Evolutionary conservation across 2,329 filamentous ascomycete genomes (phyloP).

Genomic region (Colletotrichum acutatum): DNA sequence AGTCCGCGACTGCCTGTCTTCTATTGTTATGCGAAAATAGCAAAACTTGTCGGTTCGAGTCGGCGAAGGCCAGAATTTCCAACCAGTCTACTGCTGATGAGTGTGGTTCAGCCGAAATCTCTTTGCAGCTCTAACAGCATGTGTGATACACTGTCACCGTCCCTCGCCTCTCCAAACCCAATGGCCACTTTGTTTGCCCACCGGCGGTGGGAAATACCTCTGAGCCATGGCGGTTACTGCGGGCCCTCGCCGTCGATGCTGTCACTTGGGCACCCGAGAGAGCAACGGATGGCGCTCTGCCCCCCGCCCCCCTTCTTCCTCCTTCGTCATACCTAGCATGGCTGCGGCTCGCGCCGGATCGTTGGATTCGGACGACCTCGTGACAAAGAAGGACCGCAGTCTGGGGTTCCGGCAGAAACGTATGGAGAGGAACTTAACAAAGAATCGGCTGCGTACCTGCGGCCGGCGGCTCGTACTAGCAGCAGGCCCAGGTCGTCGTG

Average conservation of each 20-base stretch:
- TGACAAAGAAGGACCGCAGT: slow-evolving; percentile 25
- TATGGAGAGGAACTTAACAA: slow-evolving; percentile 18
- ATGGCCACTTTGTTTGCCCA: neutral
- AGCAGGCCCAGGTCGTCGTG: neutral
- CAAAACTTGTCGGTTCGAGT: neutral
- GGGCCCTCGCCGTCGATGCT: neutral
- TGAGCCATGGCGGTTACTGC: neutral
- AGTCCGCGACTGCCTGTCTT: neutral
- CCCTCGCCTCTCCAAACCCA: neutral
- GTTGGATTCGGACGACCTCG: slow-evolving; percentile 19
- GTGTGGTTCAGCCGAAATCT: neutral
- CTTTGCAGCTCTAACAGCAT: neutral
- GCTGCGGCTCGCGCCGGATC: slow-evolving; percentile 20
- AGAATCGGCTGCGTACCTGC: slow-evolving; percentile 3
- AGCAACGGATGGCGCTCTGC: neutral
- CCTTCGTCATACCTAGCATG: slow-evolving; percentile 11
- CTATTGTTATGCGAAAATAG: neutral
- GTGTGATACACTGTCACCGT: neutral
- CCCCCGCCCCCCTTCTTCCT: neutral
- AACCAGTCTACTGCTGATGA: neutral
- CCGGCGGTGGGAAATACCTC: neutral
- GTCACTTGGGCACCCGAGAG: neutral
- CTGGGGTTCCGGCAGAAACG: neutral
- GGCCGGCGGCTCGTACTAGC: neutral
- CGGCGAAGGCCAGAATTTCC: neutral